Percentiles rank a stretch among this genome's conserved stretches.
phyloP scores from a whole-genome alignment of 805 yeast species.

The Sugiyamaella boreocaroliniensis region DNA sequence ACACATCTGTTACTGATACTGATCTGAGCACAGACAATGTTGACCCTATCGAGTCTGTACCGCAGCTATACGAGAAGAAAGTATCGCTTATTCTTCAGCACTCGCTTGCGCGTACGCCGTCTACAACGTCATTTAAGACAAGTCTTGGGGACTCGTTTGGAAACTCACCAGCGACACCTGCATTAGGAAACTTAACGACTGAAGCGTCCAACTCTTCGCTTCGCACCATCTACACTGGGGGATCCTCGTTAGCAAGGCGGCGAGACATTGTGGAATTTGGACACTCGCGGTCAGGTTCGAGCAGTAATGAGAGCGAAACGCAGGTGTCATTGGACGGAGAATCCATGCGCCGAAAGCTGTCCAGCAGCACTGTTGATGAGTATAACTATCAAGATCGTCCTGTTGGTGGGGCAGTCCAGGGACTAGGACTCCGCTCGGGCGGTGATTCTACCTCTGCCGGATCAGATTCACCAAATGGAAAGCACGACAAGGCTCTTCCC shows the following conservation, averaged over 20 bases:
- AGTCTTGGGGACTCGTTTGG: conserved; percentile 62
- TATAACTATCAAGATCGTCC: neutral
- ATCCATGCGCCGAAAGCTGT: neutral
- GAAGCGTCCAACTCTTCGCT: neutral
- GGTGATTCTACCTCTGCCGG: conserved; percentile 3
- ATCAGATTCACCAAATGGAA: conserved; percentile 1
- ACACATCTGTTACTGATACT: conserved; percentile 53
- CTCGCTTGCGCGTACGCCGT: conserved; percentile 65
- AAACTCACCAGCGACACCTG: conserved; percentile 11
- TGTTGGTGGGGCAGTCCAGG: neutral
- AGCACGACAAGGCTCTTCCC: neutral
- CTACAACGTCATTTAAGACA: conserved; percentile 71
- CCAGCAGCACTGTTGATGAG: neutral
- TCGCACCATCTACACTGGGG: conserved; percentile 1
- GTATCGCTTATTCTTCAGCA: conserved; percentile 68
- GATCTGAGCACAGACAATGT: conserved; percentile 43
- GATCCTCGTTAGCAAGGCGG: conserved; percentile 4
- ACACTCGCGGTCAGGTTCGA: conserved; percentile 1
- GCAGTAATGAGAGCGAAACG: conserved; percentile 1
- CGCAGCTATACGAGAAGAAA: conserved; percentile 71
- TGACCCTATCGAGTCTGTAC: conserved; percentile 61
- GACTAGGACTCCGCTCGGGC: neutral
- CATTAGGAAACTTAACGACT: conserved; percentile 1
- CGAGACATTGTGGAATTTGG: conserved; percentile 18
- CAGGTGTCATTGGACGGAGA: neutral